Conservation (phyloP, 116 monocot species). For the Dioscorea cayenensis region DNA sequence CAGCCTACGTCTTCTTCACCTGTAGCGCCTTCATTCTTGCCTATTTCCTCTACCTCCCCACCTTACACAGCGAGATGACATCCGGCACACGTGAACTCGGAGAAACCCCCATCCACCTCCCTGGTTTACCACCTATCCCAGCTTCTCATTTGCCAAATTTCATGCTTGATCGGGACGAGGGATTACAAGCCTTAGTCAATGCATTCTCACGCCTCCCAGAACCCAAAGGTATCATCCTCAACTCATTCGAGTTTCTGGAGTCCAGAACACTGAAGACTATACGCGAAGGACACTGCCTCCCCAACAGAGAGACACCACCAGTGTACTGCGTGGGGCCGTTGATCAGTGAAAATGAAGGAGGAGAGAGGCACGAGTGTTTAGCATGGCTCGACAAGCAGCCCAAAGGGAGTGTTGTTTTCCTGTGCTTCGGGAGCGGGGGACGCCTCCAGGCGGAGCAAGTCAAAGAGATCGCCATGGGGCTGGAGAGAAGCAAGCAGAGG, state of each 20-base stretch:
- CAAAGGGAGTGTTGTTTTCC: constrained; percentile 32
- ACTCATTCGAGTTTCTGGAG: not conserved
- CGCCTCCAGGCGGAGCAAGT: constrained; percentile 30
- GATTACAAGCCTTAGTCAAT: no score
- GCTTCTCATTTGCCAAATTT: not conserved
- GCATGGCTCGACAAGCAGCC: constrained; percentile 44
- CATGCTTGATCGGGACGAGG: not conserved
- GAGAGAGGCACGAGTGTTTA: constrained; percentile 24
- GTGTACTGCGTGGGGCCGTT: not conserved
- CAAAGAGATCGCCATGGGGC: constrained; percentile 25
- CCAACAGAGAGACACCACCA: not conserved
- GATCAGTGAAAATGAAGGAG: not conserved
- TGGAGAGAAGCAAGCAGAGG: constrained; percentile 21
- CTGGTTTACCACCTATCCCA: not conserved
- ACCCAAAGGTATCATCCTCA: not conserved
- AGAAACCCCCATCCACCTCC: not conserved
- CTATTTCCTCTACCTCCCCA: constrained; percentile 13
- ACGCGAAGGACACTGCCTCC: not conserved
- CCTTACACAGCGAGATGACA: not conserved
- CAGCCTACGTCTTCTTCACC: constrained; percentile 33
- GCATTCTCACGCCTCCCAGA: not conserved
- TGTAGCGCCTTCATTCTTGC: constrained; percentile 5
- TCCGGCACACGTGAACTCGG: not conserved
- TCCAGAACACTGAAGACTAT: not conserved
- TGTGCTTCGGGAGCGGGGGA: constrained; percentile 52